These are phyloP conservation scores for Citrus unshiu DNA, from an alignment of 345 rosid species.

Conservation along the genomic window DNA sequence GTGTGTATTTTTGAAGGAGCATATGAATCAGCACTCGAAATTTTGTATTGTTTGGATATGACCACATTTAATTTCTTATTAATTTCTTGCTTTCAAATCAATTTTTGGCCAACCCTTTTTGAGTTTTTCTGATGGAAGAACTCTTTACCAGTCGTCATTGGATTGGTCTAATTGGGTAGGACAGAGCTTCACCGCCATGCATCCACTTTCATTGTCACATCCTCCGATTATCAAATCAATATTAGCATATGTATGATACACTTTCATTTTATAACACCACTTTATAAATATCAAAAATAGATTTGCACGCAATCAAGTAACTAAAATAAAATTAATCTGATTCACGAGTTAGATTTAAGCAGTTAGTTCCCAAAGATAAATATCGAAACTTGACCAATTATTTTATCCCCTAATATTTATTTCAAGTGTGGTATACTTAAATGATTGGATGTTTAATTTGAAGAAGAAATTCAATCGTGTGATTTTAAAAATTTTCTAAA, in stretches of 20 bases:
- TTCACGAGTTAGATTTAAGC: background rate
- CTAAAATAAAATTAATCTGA: background rate
- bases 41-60: background rate
- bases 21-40: background rate
- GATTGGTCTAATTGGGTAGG: background rate
- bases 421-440: background rate
- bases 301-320: background rate
- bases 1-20: background rate
- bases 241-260: background rate
- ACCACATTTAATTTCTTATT: background rate
- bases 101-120: background rate
- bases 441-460: too few relatives aligned
- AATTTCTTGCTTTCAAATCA: background rate
- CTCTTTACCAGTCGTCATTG: background rate
- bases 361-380: too few relatives aligned
- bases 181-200: conserved; percentile 25
- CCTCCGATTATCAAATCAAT: background rate
- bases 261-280: background rate
- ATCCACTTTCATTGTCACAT: conserved; percentile 9
- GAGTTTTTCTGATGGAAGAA: background rate
- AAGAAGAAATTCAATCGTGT: too few relatives aligned
- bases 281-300: background rate
- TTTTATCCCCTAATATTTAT: background rate
- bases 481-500: too few relatives aligned
- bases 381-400: background rate